Evolutionary conservation across 495 filamentous ascomycete species (phyloP), one percentile per base, ranked within the genome.

Genomic region (Pyrenopolyporus hunteri): DNA sequence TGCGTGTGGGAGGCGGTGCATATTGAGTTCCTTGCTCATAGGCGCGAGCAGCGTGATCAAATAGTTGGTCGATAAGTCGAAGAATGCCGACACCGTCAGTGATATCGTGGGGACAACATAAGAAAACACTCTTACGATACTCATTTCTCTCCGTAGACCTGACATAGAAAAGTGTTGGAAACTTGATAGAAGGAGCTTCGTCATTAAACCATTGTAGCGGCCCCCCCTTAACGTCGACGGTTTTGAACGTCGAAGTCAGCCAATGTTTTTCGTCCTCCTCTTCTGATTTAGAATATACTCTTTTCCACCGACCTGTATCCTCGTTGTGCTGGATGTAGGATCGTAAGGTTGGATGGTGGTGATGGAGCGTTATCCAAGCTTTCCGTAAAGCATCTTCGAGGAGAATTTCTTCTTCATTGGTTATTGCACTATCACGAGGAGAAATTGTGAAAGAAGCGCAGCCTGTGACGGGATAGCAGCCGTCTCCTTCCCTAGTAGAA

Each of bases 51-150:
- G 63, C 51, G 22, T 65, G 42, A 4, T 19, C 17, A 37, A 68
- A 47, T 11, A 76, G 47, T 7, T 69, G 63, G 46, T 73, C 48
- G 23, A 76, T 44, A 10, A 82, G 63, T n/a, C 68, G 65, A 1
- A 82, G 66, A 8, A 74, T 72, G n/a, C 80, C 78, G 44, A 80
- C 71, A 9, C 80, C 80, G 50, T 83, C 80, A 11, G 80, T 77
- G 2, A 82, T 67, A 59, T 80, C 74, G 64, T 82, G 78, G 5
- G 72, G 76, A 9, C 70, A 73, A 3, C 78, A 73, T 13, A 82
- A 66, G 8, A 83, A 72, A 29, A 82, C 26, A 29, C 77, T 74
- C 0, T 64, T 66, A 8, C 50, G 52, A 29, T 75, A 29, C 3
- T 13, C 29, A 9, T 31, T 16, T 3, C 29, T 37, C 1, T 42